Evolutionary conservation across 371 early-diverging fungal species (phyloP), one percentile per base, ranked within the genome.

Genomic region (Polyrhizophydium stewartii): DNA sequence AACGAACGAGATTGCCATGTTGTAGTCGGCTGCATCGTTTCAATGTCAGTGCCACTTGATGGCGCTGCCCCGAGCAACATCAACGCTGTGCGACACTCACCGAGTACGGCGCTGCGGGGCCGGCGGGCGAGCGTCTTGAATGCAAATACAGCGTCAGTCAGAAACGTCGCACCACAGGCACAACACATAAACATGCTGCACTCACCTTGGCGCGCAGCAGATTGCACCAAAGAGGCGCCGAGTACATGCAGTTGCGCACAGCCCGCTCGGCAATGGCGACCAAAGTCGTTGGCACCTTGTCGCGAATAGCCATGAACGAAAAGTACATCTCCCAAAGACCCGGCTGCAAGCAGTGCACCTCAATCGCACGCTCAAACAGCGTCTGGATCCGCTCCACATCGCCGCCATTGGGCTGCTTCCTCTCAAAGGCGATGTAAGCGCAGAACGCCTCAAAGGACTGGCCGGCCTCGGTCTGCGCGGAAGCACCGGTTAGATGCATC

Each of bases 321-420:
- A 89, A 66, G 60, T 89, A 91, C n/a, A 83, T 76, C 30, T 88
- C 81, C 92, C 92, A 91, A 17, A 87, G 62, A 0, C 59, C 59
- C 17, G 83, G 73, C 35, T 85, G 83, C 19, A 80, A 74, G 58
- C 79, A 87, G 65, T 84, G 76, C 7, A 74, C 41, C 0, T 72
- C 58, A 51, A 88, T 66, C 0, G 87, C 87, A 21, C 89, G 72
- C 66, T 91, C 90, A 60, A 84, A 91, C 27, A 90, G 62, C 17
- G 73, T 74, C 16, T 71, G 66, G 12, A 85, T 67, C 56, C 81
- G 56, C 58, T 58, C 32, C 47, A 62, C 1, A 55, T 67, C 69
- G 33, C 43, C 46, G 31, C 65, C 9, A 61, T 71, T 51, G 61
- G 72, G 27, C 45, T 63, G 16, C 35, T 31, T 31, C 55, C 51